Conservation (phyloP, 805 yeast genomes). For the Metschnikowia chrysomelidarum region DNA sequence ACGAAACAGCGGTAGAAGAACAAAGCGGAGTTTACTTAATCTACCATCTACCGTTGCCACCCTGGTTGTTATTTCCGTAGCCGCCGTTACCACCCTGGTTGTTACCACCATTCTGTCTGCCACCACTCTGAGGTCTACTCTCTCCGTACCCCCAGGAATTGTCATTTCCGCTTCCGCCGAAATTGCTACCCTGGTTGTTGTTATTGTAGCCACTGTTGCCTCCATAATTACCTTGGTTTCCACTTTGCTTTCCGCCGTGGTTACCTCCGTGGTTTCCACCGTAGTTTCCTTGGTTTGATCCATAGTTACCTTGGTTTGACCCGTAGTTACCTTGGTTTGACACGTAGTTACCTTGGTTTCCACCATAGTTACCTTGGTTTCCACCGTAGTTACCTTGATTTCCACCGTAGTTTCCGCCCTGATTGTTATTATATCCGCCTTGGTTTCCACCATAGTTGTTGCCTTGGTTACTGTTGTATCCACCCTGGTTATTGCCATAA, state of each 20-base stretch:
- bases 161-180: conserved; percentile 5
- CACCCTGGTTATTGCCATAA: conserved; percentile 2
- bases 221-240: conserved; percentile 4
- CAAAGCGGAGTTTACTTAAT: too few species aligned
- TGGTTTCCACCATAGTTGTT: conserved; percentile 1
- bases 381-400: conserved; percentile 5
- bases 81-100: conserved; percentile 6
- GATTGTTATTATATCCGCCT: conserved; percentile 1
- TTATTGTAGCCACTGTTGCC: conserved; percentile 8
- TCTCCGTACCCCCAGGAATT: conserved; percentile 15
- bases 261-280: conserved; percentile 5
- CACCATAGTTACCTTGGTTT: conserved; percentile 7
- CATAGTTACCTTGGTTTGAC: conserved; percentile 32
- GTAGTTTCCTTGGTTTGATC: conserved; percentile 9
- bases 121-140: conserved; percentile 6
- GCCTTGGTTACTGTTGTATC: conserved; percentile 3
- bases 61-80: conserved; percentile 9
- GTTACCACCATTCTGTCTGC: conserved; percentile 8
- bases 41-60: conserved; percentile 13
- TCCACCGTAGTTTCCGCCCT: conserved; percentile 2
- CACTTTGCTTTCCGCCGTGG: conserved; percentile 6
- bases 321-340: conserved; percentile 25
- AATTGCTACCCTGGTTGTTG: conserved; percentile 1
- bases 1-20: too few species aligned
- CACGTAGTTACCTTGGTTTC: conserved; percentile 37